Evolutionary conservation across 2,329 filamentous ascomycete genomes (phyloP), one percentile per base, ranked within the genome.

Genomic region (Fusarium sp.): DNA sequence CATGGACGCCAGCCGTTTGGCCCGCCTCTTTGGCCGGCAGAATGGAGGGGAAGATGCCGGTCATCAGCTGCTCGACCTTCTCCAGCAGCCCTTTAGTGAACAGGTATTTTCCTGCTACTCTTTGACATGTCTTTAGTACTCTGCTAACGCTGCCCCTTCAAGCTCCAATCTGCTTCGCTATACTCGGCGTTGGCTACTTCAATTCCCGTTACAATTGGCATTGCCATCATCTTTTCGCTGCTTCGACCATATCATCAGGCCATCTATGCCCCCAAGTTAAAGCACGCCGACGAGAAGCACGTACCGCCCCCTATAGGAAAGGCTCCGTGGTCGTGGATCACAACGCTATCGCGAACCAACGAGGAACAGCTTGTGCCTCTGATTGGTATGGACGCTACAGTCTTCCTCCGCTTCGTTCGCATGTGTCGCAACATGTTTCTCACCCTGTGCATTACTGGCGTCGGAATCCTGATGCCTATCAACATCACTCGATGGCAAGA

Each of bases 401-500:
- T 99, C 43, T 98, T 99, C 74, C 80, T 99, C 65, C 88, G 94
- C 48, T 93, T 97, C 70, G 86, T 88, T 45, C 84, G 88, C 66
- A 98, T 99, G 95, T 91, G 91, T 72, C 88, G 95, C 57, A 95
- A 97, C 73, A 91, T 98, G 63, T 97, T 98, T 72, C 72, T 90
- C 25, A 77, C 85, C 8, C 78, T 97, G 51, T 84, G 88, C 25
- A 63, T 96, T 7, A 75, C 96, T 29, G 92, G 91, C 15, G 89
- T 91, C 65, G 82, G 81, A 48, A 85, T 98, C 57, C 82, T 97
- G 63, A 87, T 97, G 35, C 95, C 95, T 0, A 79, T 96, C 69
- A 94, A 97, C 71, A 76, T 91, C 57, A 78, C 79, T 8, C 78
- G 83, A 52, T 69, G 67, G 35, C 71, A 53, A 17, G 61, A 71